A percentile compares a stretch with the other conserved stretches of the same genome.
phyloP scores from a whole-genome alignment of 768 basidiomycete species.

The Terana coerulea region DNA sequence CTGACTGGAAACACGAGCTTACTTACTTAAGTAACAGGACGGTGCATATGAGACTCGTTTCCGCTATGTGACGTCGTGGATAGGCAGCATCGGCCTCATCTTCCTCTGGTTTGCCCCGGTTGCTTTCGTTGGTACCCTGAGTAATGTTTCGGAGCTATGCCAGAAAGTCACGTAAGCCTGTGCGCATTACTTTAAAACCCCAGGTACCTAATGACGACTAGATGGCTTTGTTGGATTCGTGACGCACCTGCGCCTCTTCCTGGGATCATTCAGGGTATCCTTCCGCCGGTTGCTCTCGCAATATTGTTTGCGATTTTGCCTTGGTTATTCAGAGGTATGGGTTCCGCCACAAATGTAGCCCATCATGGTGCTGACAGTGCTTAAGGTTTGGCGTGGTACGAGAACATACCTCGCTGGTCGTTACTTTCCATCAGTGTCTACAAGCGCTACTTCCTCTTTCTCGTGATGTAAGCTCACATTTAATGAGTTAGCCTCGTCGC shows the following conservation, averaged over 20 bases:
- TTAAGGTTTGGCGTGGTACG: slow-evolving; percentile 59
- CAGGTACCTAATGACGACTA: slow-evolving; percentile 13
- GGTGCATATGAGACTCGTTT: slow-evolving; percentile 48
- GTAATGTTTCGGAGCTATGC: slow-evolving; percentile 54
- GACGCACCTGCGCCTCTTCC: slow-evolving; percentile 22
- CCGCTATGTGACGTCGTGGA: slow-evolving; percentile 52
- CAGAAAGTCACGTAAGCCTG: slow-evolving; percentile 37
- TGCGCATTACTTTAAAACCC: not conserved
- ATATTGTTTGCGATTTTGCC: slow-evolving; percentile 62
- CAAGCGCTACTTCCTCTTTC: slow-evolving; percentile 63
- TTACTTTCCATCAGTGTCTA: slow-evolving; percentile 67
- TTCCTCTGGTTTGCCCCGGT: slow-evolving; percentile 65
- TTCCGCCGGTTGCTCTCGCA: slow-evolving; percentile 62
- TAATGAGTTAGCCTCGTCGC: not conserved
- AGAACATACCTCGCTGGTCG: slow-evolving; percentile 67
- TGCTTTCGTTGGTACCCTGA: slow-evolving; percentile 59
- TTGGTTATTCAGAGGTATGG: slow-evolving; percentile 49
- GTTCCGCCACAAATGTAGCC: not conserved
- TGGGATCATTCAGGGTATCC: slow-evolving; percentile 60
- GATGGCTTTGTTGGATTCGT: slow-evolving; percentile 58
- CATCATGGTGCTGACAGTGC: not conserved
- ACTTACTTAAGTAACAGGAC: slow-evolving; percentile 16
- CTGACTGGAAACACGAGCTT: not conserved
- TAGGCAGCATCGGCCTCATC: slow-evolving; percentile 55
- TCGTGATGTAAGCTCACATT: slow-evolving; percentile 42